Evolutionary conservation across 768 basidiomycete species (phyloP).

Genomic region (Termitomyces sp.): DNA sequence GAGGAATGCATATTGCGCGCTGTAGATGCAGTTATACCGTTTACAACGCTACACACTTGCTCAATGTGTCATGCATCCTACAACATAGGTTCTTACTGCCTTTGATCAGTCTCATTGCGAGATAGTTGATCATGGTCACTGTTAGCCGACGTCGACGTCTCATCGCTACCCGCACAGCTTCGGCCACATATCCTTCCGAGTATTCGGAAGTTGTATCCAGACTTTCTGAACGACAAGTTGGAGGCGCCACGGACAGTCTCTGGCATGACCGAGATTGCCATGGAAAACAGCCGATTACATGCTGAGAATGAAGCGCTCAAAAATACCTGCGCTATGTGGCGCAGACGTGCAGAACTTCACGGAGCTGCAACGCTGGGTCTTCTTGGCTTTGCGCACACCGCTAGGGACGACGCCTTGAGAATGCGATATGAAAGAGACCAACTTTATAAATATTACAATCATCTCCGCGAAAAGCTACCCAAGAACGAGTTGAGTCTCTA

Average conservation of each 20-base stretch:
- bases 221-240: conserved; percentile 21
- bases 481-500: conserved; percentile 15
- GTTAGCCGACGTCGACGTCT: conserved; percentile 46
- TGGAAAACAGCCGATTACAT: conserved; percentile 39
- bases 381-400: conserved; percentile 40
- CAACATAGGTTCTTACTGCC: conserved; percentile 43
- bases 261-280: conserved; percentile 20
- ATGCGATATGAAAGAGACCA: conserved; percentile 39
- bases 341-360: conserved; percentile 48
- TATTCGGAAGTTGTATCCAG: conserved; percentile 56
- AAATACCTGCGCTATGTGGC: conserved; percentile 43
- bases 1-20: conserved; percentile 53
- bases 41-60: conserved; percentile 49
- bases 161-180: conserved; percentile 54
- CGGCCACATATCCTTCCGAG: conserved; percentile 57
- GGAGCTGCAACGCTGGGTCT: conserved; percentile 47
- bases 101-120: neutral
- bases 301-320: conserved; percentile 45
- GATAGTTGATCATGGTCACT: neutral
- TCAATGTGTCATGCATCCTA: conserved; percentile 58
- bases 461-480: conserved; percentile 12
- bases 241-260: conserved; percentile 17
- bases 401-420: conserved; percentile 39
- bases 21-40: conserved; percentile 46
- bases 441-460: conserved; percentile 31